phyloP scores from a whole-genome alignment of 2,329 filamentous ascomycete genomes.

The Balansia obtecta region DNA sequence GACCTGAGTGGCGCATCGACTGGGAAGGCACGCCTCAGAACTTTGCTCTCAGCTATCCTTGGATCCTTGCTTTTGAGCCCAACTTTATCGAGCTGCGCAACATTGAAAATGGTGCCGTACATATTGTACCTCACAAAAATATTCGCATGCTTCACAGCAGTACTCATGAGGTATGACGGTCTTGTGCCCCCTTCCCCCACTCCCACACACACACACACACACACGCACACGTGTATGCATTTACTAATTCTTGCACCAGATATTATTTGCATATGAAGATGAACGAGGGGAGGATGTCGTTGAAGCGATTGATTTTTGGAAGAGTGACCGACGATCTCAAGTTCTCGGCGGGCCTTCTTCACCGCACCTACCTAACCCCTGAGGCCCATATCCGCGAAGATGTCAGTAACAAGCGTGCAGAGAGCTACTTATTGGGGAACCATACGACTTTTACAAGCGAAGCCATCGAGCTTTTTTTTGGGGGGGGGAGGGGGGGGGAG shows the following conservation, averaged over 20 bases:
- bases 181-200: background rate
- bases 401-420: background rate
- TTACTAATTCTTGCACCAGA: conserved; percentile 39
- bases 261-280: conserved; percentile 94
- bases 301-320: conserved; percentile 95
- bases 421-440: background rate
- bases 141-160: conserved; percentile 96
- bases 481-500: too few relatives aligned
- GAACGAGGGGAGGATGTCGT: conserved; percentile 88
- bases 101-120: conserved; percentile 87
- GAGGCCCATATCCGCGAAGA: background rate
- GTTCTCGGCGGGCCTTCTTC: conserved; percentile 13
- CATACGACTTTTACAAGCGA: conserved; percentile 6
- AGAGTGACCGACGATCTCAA: conserved; percentile 44
- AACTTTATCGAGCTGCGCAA: conserved; percentile 96
- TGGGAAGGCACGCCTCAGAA: conserved; percentile 91
- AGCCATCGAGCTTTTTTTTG: conserved; percentile 9
- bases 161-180: conserved; percentile 71
- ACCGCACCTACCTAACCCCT: conserved; percentile 1
- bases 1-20: conserved; percentile 92
- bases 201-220: background rate
- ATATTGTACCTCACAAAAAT: conserved; percentile 93
- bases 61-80: conserved; percentile 92
- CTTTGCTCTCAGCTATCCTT: conserved; percentile 92
- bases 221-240: too few relatives aligned